Evolutionary conservation across 1,284 basidiomycete species (phyloP), one percentile per base, ranked within the genome.

Genomic region (Fereydounia khargensis): DNA sequence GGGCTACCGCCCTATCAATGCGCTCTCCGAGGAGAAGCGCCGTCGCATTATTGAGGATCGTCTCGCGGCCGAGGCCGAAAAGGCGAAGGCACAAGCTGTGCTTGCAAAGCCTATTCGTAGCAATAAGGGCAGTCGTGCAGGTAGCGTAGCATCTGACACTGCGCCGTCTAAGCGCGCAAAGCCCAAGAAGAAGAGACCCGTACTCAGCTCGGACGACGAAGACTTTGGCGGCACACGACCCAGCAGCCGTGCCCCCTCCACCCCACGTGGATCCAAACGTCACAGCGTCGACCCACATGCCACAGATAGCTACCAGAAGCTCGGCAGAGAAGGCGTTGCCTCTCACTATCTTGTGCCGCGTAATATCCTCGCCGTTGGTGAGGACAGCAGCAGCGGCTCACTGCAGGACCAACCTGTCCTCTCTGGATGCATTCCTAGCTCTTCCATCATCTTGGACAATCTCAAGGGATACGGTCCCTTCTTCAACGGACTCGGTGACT

Each of bases 401-500:
- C 20, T 42, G 7, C 3, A 8, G 17, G 21, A 34, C n/a, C 19
- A 11, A 25, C 36, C 9, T 11, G 8, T 13, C 19, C 28, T 19
- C 18, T n/a, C n/a, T n/a, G n/a, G n/a, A n/a, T n/a, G n/a, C n/a
- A 22, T 31, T n/a, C 31, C 24, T 6, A 40, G 39, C 39, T n/a
- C 22, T 17, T 46, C 52, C 42, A 49, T 64, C 18, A 56, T 64
- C 22, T 36, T 31, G n/a, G 23, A n/a, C 42, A 55, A 54, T 41
- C 37, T 64, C 52, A 64, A 55, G 16, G 36, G 35, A n/a, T 64
- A 49, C 22, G 60, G 55, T 7, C 64, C 64, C 14, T 68, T 56
- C 47, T 65, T 65, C 24, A 42, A 60, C 23, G 58, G 52, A 5
- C 47, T 64, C 17, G 51, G 50, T 30, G 59, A 57, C 34, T 39